These are phyloP conservation scores for Neurospora sp. DNA, from an alignment of 495 filamentous ascomycete species.

Conservation along the genomic window DNA sequence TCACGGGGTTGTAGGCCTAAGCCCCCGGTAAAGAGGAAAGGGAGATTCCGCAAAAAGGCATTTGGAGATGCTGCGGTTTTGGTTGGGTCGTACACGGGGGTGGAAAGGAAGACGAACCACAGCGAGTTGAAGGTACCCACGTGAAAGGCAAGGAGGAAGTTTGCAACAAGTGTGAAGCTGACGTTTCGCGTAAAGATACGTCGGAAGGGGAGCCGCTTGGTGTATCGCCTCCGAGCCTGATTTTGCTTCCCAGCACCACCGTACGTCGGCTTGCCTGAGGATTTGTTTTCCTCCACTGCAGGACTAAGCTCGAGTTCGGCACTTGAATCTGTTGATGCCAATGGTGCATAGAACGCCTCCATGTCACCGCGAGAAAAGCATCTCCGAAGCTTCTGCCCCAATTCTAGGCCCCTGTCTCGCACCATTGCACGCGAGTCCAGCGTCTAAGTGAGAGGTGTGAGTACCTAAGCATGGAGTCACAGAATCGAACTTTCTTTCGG, in stretches of 20 bases:
- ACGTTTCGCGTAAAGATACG: conserved; percentile 77
- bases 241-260: conserved; percentile 1
- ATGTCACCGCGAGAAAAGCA: conserved; percentile 6
- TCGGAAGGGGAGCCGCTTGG: conserved; percentile 50
- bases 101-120: conserved; percentile 78
- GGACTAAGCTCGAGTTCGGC: neutral
- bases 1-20: conserved; percentile 63
- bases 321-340: conserved; percentile 9
- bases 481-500: neutral
- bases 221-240: conserved; percentile 21
- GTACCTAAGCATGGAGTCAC: conserved; percentile 2
- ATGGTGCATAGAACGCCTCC: conserved; percentile 6
- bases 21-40: conserved; percentile 72
- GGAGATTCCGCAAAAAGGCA: conserved; percentile 36
- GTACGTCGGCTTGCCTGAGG: neutral
- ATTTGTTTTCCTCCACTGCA: neutral
- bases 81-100: conserved; percentile 53
- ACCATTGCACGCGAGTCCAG: conserved; percentile 36
- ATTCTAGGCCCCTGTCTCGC: conserved; percentile 38
- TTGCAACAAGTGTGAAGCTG: conserved; percentile 49
- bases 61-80: conserved; percentile 18
- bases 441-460: conserved; percentile 32
- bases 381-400: conserved; percentile 20
- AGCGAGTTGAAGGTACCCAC: conserved; percentile 77
- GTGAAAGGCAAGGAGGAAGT: conserved; percentile 64